phyloP scores from a whole-genome alignment of 176 grass and related monocot species.

The Oryza rufipogon region DNA sequence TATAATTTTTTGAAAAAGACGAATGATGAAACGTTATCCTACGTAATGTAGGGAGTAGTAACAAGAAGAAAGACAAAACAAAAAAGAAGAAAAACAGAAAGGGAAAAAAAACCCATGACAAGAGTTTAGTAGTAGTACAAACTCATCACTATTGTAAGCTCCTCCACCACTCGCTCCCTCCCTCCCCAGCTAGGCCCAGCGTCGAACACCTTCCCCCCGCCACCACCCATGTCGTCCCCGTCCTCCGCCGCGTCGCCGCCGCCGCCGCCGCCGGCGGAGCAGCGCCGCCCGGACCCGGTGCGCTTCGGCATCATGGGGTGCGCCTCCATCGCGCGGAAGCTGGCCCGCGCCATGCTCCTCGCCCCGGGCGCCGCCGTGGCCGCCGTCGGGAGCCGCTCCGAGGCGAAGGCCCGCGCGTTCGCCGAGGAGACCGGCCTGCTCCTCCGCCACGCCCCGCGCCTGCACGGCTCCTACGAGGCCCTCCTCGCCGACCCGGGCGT shows the following conservation, averaged over 20 bases:
- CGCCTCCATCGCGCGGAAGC: slow-evolving; percentile 76
- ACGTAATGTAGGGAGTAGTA: too few relatives aligned
- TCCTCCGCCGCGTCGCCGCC: slow-evolving; percentile 16
- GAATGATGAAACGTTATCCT: too few relatives aligned
- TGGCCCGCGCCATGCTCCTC: slow-evolving; percentile 65
- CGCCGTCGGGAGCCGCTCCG: slow-evolving; percentile 64
- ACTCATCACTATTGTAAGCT: not conserved
- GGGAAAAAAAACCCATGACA: too few relatives aligned
- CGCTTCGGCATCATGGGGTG: slow-evolving; percentile 82
- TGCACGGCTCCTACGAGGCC: slow-evolving; percentile 71
- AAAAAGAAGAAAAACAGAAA: too few relatives aligned
- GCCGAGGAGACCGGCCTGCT: slow-evolving; percentile 54
- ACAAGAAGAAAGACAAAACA: too few relatives aligned
- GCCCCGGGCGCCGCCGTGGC: slow-evolving; percentile 44
- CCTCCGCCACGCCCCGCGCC: slow-evolving; percentile 1
- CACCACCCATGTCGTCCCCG: slow-evolving; percentile 19
- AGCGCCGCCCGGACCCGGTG: slow-evolving; percentile 26
- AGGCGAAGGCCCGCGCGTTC: slow-evolving; percentile 73
- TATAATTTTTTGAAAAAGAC: too few relatives aligned
- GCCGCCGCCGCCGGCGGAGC: slow-evolving; percentile 23
- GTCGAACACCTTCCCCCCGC: not conserved
- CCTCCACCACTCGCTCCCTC: not conserved
- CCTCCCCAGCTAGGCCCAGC: not conserved
- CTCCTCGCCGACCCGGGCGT: slow-evolving; percentile 70
- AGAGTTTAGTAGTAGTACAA: too few relatives aligned